Conservation (phyloP, 441 rosid genomes). For the Cnidoscolus chayamansa region DNA sequence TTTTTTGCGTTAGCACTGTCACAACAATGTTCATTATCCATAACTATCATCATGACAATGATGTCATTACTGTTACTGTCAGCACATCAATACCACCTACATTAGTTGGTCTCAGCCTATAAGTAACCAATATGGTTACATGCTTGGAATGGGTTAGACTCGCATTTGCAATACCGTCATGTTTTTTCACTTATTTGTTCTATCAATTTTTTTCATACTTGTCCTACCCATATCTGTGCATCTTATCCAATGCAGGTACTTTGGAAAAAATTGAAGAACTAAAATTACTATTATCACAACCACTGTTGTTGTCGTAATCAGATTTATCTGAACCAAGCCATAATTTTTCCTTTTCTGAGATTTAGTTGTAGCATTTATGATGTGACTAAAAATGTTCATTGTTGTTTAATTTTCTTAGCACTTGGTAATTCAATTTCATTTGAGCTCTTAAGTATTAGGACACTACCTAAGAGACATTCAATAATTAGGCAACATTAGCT, state of each 20-base stretch:
- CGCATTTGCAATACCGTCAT: too few relatives aligned
- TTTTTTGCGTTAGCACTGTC: not conserved
- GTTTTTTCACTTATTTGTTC: not conserved
- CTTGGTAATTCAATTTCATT: not conserved
- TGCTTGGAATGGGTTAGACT: not conserved
- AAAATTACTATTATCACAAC: not conserved
- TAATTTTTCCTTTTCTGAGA: not conserved
- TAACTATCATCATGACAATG: not conserved
- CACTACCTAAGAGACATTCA: not conserved
- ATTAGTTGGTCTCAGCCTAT: not conserved
- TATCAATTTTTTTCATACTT: not conserved
- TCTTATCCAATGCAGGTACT: not conserved
- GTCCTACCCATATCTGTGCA: not conserved
- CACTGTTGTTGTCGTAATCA: not conserved
- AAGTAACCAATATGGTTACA: not conserved
- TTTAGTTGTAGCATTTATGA: not conserved
- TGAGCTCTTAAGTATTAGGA: not conserved
- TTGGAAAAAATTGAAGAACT: not conserved
- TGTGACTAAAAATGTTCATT: not conserved
- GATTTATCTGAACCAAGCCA: not conserved
- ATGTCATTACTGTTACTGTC: too few relatives aligned
- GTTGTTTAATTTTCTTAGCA: not conserved
- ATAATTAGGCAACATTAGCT: not conserved
- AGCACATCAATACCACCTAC: too few relatives aligned
- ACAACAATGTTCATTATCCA: not conserved